These are phyloP conservation scores for Mrakia gelida DNA, from an alignment of 768 basidiomycete species.

Conservation along the genomic window DNA sequence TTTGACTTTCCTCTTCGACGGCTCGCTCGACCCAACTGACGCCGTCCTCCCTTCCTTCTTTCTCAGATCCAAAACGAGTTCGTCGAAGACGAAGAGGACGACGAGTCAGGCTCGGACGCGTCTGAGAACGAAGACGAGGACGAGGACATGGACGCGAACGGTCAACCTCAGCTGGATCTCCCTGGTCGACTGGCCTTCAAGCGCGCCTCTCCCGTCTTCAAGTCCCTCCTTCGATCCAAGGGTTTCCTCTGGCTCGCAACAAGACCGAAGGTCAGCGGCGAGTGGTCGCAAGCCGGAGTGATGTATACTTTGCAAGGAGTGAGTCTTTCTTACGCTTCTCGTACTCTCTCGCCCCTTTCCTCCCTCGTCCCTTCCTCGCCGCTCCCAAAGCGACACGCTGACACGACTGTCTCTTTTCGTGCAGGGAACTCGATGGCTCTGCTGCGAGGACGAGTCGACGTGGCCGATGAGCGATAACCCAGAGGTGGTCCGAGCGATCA, in stretches of 20 bases:
- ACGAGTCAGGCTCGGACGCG: conserved; percentile 24
- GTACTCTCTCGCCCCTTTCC: no score
- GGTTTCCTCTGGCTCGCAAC: conserved; percentile 46
- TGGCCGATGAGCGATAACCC: conserved; percentile 36
- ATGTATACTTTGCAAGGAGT: conserved; percentile 41
- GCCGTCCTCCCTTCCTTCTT: not conserved
- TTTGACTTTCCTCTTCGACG: not conserved
- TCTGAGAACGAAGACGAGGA: conserved; percentile 7
- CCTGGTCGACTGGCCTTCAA: conserved; percentile 39
- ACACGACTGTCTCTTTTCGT: not conserved
- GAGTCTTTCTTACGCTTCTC: not conserved
- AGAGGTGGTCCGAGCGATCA: conserved; percentile 37
- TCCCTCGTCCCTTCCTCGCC: not conserved
- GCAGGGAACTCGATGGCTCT: conserved; percentile 41
- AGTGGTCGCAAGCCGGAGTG: conserved; percentile 44
- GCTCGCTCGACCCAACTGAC: conserved; percentile 13
- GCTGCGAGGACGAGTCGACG: conserved; percentile 35
- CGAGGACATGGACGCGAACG: conserved; percentile 27
- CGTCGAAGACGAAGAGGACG: conserved; percentile 35
- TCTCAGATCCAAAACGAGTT: conserved; percentile 31
- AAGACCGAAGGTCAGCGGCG: conserved; percentile 40
- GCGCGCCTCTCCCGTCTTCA: conserved; percentile 38
- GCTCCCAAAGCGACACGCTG: not conserved
- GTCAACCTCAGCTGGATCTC: conserved; percentile 40
- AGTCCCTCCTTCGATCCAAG: conserved; percentile 42